Evolutionary conservation across 1,284 basidiomycete genomes (phyloP).

Genomic region (Phellopilus nigrolimitatus): DNA sequence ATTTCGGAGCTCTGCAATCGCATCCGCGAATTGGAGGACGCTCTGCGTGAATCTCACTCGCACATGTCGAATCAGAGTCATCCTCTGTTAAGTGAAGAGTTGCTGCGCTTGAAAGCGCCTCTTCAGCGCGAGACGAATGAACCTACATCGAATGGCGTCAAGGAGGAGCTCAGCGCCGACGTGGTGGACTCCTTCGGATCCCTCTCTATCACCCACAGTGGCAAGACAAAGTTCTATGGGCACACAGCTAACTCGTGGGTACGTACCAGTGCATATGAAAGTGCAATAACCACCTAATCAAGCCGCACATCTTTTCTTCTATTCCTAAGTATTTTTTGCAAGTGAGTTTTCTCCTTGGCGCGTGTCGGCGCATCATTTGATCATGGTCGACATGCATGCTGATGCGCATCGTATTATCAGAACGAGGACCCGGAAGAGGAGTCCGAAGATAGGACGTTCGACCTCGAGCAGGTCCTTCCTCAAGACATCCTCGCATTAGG

Average conservation of each 20-base stretch:
- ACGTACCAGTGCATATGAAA: conserved; percentile 25
- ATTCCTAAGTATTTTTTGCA: conserved; percentile 61
- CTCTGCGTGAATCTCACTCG: conserved; percentile 53
- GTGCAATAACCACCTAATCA: neutral
- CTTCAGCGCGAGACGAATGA: conserved; percentile 54
- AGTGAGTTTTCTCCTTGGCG: conserved; percentile 34
- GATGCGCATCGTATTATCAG: conserved; percentile 29
- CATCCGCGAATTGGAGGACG: conserved; percentile 75
- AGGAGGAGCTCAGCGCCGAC: conserved; percentile 63
- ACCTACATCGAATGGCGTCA: conserved; percentile 32
- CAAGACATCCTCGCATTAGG: conserved; percentile 58
- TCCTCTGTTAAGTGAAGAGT: conserved; percentile 62
- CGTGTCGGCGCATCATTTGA: conserved; percentile 1
- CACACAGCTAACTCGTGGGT: conserved; percentile 76
- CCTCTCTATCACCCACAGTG: conserved; percentile 61
- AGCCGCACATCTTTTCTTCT: conserved; percentile 15
- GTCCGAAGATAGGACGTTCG: conserved; percentile 42
- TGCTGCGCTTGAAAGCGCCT: conserved; percentile 67
- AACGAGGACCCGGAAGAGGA: conserved; percentile 58
- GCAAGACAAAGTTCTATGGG: conserved; percentile 68
- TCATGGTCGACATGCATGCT: conserved; percentile 6
- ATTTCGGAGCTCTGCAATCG: conserved; percentile 69
- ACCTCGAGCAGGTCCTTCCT: conserved; percentile 52
- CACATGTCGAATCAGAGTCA: conserved; percentile 58
- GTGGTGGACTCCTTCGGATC: conserved; percentile 75